phyloP scores from a whole-genome alignment of 2,329 filamentous ascomycete genomes.

The Trichophyton simii region DNA sequence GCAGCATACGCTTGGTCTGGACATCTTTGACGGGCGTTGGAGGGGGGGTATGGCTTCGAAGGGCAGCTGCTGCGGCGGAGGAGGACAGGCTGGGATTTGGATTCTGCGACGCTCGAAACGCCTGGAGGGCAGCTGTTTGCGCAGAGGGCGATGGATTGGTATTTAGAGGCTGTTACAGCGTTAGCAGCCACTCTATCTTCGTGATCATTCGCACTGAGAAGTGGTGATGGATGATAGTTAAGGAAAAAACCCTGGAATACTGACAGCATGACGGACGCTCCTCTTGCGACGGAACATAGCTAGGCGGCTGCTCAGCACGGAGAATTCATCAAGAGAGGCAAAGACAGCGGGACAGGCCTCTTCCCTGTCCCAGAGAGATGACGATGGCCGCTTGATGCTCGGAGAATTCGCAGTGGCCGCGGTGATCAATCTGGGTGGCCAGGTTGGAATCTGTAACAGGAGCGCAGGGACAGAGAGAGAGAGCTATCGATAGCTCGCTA shows the following conservation, averaged over 20 bases:
- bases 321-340: background rate
- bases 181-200: background rate
- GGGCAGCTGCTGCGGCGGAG: conserved; percentile 74
- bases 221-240: background rate
- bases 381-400: background rate
- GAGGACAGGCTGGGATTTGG: conserved; percentile 54
- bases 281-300: conserved; percentile 33
- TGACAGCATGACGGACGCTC: conserved; percentile 33
- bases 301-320: background rate
- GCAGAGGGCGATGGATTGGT: conserved; percentile 57
- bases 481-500: conserved; percentile 1
- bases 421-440: background rate
- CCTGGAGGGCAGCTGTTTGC: conserved; percentile 66
- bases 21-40: conserved; percentile 70
- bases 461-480: background rate
- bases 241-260: conserved; percentile 10
- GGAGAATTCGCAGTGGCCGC: background rate
- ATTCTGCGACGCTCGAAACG: conserved; percentile 57
- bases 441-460: background rate
- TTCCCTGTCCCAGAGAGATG: background rate
- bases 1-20: conserved; percentile 72
- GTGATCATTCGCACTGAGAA: too few species aligned
- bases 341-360: background rate
- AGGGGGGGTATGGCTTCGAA: conserved; percentile 63
- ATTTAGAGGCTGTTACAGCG: conserved; percentile 45